Evolutionary conservation across 164 flowering plant species (phyloP).

Genomic region (Stephania yunnanensis): DNA sequence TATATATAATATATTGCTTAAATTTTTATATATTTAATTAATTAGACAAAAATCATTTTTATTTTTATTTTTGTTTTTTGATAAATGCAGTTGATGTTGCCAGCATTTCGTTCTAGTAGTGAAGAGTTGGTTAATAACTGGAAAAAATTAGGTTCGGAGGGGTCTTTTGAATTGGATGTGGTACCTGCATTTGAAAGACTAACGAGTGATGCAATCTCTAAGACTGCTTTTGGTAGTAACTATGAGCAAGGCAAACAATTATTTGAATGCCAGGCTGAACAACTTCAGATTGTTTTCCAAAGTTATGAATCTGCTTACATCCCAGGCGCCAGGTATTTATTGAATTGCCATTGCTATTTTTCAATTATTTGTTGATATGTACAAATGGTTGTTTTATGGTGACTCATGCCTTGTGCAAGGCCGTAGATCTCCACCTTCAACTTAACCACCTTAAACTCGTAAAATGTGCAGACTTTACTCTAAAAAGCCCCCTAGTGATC

Average conservation of each 20-base stretch:
- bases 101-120: conserved; percentile 27
- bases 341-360: no score
- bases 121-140: conserved; percentile 18
- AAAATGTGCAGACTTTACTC: no score
- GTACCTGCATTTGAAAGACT: conserved; percentile 22
- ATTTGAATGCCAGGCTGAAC: conserved; percentile 34
- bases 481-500: no score
- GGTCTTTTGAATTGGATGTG: conserved; percentile 27
- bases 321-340: conserved; percentile 17
- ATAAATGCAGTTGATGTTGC: conserved; percentile 22
- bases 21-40: no score
- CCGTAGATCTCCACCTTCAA: no score
- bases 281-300: conserved; percentile 10
- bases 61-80: neutral
- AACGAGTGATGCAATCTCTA: conserved; percentile 30
- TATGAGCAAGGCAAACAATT: conserved; percentile 35
- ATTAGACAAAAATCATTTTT: no score
- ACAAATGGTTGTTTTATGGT: no score
- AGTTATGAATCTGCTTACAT: neutral
- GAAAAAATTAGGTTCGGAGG: conserved; percentile 12
- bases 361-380: no score
- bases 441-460: no score
- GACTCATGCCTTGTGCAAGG: no score
- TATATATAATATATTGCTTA: no score
- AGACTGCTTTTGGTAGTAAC: conserved; percentile 35